Percentiles rank a stretch among this genome's conserved stretches.
Conservation (phyloP, 148 eudicot species). For the Salicornia ramosissima region DNA sequence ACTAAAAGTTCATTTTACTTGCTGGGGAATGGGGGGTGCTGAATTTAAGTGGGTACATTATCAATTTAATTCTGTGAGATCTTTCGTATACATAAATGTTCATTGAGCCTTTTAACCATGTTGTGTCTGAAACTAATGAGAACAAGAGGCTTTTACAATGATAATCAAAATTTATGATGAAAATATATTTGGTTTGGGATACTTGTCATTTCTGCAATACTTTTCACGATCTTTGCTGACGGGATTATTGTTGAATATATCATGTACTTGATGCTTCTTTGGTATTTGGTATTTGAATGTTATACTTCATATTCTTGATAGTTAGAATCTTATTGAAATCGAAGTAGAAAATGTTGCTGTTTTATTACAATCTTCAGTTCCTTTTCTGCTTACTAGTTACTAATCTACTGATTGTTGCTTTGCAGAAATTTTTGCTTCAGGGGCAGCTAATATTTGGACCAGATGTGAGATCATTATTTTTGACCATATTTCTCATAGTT, state of each 20-base stretch:
- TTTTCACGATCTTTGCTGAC: neutral
- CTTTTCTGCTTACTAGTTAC: neutral
- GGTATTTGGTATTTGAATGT: neutral
- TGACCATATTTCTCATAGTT: conserved; percentile 84
- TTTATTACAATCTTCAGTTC: neutral
- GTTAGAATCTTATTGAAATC: neutral
- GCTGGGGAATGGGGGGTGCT: neutral
- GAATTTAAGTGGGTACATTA: neutral
- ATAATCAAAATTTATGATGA: no score
- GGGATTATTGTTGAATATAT: neutral
- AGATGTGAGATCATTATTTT: conserved; percentile 78
- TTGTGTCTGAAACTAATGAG: neutral
- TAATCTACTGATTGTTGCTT: conserved; percentile 17
- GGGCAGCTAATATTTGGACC: conserved; percentile 94
- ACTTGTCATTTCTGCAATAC: no score
- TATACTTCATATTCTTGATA: conserved; percentile 4
- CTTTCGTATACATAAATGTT: neutral
- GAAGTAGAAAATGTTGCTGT: neutral
- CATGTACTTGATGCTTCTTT: neutral
- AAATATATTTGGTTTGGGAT: no score
- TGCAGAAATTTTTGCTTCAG: conserved; percentile 89
- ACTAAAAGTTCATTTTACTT: neutral
- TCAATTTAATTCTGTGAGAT: neutral
- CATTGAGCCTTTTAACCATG: neutral
- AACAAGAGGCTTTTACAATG: neutral